Conservation (phyloP, 495 filamentous ascomycete genomes). For the Daldinia vernicosa region DNA sequence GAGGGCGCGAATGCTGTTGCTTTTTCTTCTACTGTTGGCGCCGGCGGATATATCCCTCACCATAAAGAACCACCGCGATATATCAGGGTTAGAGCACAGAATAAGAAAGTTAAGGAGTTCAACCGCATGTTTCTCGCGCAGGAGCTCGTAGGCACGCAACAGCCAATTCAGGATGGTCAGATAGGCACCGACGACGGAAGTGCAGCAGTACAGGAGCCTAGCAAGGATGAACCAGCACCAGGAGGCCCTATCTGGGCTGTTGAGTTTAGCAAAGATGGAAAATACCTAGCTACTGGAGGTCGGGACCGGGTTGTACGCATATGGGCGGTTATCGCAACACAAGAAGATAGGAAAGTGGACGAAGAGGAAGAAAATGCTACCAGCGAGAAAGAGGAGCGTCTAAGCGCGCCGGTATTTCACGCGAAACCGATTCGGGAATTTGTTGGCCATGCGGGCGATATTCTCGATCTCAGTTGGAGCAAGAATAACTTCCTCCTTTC, state of each 20-base stretch:
- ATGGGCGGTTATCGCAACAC: conserved; percentile 87
- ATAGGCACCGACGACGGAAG: conserved; percentile 48
- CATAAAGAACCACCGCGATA: conserved; percentile 92
- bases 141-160: conserved; percentile 69
- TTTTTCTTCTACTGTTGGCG: conserved; percentile 76
- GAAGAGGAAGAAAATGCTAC: conserved; percentile 74
- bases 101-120: conserved; percentile 87
- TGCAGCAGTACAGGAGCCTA: conserved; percentile 44
- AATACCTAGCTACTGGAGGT: conserved; percentile 87
- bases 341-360: conserved; percentile 76
- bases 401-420: conserved; percentile 93
- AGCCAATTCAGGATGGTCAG: conserved; percentile 21
- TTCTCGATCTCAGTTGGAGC: conserved; percentile 95
- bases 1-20: conserved; percentile 84
- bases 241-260: conserved; percentile 85
- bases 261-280: conserved; percentile 93
- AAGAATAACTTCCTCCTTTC: conserved; percentile 99
- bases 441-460: conserved; percentile 83
- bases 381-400: conserved; percentile 61
- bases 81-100: conserved; percentile 80
- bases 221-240: conserved; percentile 45
- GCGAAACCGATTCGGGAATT: conserved; percentile 80
- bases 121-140: conserved; percentile 90
- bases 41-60: conserved; percentile 81
- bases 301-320: conserved; percentile 87